A percentile compares a stretch with the other conserved stretches of the same genome.
These are phyloP conservation scores for Kwoniella sp. DNA, from an alignment of 768 basidiomycete genomes.

Conservation along the genomic window DNA sequence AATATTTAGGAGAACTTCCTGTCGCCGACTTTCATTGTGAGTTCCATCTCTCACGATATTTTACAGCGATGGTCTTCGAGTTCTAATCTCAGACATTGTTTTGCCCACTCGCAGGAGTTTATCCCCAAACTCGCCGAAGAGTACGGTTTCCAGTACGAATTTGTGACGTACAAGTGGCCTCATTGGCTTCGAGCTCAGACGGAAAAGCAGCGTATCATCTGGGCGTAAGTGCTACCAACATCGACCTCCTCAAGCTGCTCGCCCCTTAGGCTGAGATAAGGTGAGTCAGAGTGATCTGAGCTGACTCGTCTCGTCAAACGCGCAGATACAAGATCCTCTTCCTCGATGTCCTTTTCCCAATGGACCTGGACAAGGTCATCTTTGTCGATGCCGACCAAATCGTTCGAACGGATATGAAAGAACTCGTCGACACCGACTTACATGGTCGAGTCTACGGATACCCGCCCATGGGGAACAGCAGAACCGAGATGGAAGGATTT, in stretches of 20 bases:
- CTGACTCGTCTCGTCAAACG: not conserved
- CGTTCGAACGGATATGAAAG: slow-evolving; percentile 91
- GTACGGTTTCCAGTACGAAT: slow-evolving; percentile 92
- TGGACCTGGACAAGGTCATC: slow-evolving; percentile 98
- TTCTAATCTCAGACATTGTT: not conserved
- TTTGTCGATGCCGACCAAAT: slow-evolving; percentile 90
- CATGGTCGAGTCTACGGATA: slow-evolving; percentile 93
- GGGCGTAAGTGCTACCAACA: slow-evolving; percentile 64
- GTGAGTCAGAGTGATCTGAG: too few species aligned
- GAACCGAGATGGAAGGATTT: slow-evolving; percentile 94
- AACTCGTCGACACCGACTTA: slow-evolving; percentile 88
- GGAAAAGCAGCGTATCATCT: slow-evolving; percentile 97
- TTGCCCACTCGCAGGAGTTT: slow-evolving; percentile 68
- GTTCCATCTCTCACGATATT: slow-evolving; percentile 41
- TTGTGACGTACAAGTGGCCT: slow-evolving; percentile 99
- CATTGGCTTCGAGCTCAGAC: slow-evolving; percentile 95
- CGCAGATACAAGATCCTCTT: slow-evolving; percentile 91
- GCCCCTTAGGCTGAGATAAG: too few species aligned
- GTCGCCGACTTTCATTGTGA: slow-evolving; percentile 90
- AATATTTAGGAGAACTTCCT: slow-evolving; percentile 75
- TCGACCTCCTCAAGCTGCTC: not conserved
- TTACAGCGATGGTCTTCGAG: not conserved
- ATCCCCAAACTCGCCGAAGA: slow-evolving; percentile 87
- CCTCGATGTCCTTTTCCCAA: slow-evolving; percentile 97
- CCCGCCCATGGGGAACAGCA: slow-evolving; percentile 96